Base-by-base conservation (phyloP, 2,329 filamentous ascomycete species). In the Scopulariopsis brevicaulis region DNA sequence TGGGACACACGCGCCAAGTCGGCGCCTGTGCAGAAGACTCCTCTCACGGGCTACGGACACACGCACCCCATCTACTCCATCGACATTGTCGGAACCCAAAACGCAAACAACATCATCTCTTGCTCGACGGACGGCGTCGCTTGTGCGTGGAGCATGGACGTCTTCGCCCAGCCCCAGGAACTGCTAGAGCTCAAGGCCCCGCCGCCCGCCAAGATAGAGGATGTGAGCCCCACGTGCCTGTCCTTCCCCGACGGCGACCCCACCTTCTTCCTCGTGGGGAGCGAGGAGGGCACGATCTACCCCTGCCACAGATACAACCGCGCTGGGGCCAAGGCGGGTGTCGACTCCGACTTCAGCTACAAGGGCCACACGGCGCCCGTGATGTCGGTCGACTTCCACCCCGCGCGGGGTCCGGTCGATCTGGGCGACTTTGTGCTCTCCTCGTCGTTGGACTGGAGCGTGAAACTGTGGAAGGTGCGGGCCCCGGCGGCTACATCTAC, bases 71-170 rank as follows among this genome's bases (percentile, higher is more conserved):
- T 99, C 62, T 99, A 99, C 75, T 91, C 88, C 46, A 84, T 99
- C 59, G 89, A 94, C 62, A 95, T 99, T 58, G 90, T 99, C 55
- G 94, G 94, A 62, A 99, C 95, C 0, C 94, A 97, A 68, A 99
- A 99, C 70, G 94, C 94, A 60, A 96, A 96, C 75, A 99, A 97
- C 71, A 96, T 99, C 69, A 89, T 99, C 65, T 96, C 92, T 37
- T 93, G 90, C 69, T 96, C 91, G 1, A 99, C 94, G 0, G 94
- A 99, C 68, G 94, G 94, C 58, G 90, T 96, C 11, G 90, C 97
- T 50, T 99, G 94, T 71, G 90, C 92, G 54, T 99, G 94, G 94
- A 92, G 89, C 58, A 90, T 96, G 62, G 95, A 99, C 70, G 97
- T 99, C 84, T 88, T 99, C 60, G 90, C 93, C 1, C 90, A 96